phyloP scores from a whole-genome alignment of 2,329 filamentous ascomycete genomes.

The Botrytis squamosa region DNA sequence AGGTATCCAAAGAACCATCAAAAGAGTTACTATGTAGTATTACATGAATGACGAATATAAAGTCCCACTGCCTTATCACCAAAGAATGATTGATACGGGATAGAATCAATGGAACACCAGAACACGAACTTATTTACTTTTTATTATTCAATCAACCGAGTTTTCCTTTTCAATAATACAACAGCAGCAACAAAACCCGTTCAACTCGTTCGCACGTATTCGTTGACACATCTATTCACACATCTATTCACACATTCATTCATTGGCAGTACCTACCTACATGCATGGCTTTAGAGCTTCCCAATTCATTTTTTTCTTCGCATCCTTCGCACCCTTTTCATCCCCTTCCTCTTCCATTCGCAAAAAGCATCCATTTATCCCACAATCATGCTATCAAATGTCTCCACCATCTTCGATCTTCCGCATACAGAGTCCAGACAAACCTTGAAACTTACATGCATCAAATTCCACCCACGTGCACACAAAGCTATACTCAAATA shows the following conservation, averaged over 20 bases:
- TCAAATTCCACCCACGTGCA: slow-evolving; percentile 12
- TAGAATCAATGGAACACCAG: background rate
- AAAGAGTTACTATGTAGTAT: background rate
- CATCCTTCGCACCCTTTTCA: background rate
- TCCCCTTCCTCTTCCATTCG: background rate
- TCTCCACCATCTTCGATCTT: slow-evolving; percentile 11
- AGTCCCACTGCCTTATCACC: background rate
- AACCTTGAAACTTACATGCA: slow-evolving; percentile 12
- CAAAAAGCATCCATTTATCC: background rate
- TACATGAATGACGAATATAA: background rate
- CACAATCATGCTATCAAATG: background rate
- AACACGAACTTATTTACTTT: background rate
- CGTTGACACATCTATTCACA: background rate
- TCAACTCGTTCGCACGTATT: background rate
- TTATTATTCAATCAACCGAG: background rate
- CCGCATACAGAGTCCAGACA: slow-evolving; percentile 2
- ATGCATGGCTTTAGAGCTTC: background rate
- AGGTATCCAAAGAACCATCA: background rate
- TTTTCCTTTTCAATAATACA: background rate
- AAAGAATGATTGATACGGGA: background rate
- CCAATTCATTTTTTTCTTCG: background rate
- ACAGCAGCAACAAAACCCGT: background rate
- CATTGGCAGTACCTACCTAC: background rate
- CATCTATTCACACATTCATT: background rate
- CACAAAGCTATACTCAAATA: background rate